phyloP scores from a whole-genome alignment of 306 rosid genomes.

The Vigna trinervia region DNA sequence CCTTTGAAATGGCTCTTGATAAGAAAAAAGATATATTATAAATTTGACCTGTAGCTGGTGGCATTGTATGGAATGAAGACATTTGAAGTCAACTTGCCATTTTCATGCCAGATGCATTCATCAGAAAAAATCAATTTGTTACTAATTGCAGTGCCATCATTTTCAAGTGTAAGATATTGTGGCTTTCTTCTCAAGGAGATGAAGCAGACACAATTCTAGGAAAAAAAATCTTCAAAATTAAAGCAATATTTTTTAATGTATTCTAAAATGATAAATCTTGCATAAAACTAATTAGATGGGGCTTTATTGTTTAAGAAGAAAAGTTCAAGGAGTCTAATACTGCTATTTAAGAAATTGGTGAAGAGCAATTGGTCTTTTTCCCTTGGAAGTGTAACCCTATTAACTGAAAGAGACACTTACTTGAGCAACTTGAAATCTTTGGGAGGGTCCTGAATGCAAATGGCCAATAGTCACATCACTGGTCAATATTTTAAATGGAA shows the following conservation, averaged over 20 bases:
- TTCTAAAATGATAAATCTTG: not conserved
- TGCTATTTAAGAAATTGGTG: not conserved
- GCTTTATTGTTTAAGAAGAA: not conserved
- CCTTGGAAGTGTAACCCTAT: not conserved
- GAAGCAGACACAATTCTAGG: not conserved
- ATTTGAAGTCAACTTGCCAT: constrained; percentile 43
- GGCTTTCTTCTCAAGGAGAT: not conserved
- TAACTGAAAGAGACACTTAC: constrained; percentile 39
- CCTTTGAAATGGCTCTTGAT: constrained; percentile 21
- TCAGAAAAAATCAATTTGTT: constrained; percentile 7
- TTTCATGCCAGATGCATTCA: constrained; percentile 46
- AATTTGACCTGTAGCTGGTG: constrained; percentile 33
- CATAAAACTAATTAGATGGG: not conserved
- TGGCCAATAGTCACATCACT: constrained; percentile 38
- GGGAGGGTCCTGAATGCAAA: constrained; percentile 34
- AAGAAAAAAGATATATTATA: constrained; percentile 6
- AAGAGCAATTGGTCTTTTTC: constrained; percentile 17
- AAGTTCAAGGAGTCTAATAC: not conserved
- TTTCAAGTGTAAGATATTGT: constrained; percentile 13
- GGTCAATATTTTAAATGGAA: constrained; percentile 40
- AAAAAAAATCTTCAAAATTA: not conserved
- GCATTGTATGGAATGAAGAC: constrained; percentile 20
- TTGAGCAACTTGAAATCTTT: constrained; percentile 43
- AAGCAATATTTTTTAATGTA: not conserved
- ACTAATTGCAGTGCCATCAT: constrained; percentile 27